Evolutionary conservation across 768 basidiomycete species (phyloP).

Genomic region (Tylopilus cervinicoccineus): DNA sequence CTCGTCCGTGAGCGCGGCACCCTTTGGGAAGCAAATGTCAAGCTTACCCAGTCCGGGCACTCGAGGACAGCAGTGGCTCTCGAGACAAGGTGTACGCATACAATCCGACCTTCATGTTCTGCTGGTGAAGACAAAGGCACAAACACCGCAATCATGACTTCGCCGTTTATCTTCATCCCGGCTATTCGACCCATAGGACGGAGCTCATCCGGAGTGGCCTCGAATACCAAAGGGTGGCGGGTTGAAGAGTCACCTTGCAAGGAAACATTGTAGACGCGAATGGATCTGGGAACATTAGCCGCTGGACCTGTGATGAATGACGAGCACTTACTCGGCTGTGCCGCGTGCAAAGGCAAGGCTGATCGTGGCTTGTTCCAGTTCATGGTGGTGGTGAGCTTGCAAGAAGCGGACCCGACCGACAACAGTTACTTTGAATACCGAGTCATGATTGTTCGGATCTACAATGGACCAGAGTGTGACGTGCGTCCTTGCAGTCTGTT

Average conservation of each 20-base stretch:
- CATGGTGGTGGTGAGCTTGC: constrained; percentile 28
- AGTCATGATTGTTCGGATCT: constrained; percentile 24
- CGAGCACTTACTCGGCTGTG: constrained; percentile 15
- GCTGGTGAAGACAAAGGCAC: not conserved
- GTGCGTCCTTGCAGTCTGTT: constrained; percentile 32
- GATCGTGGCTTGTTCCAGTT: constrained; percentile 19
- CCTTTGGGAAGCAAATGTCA: not conserved
- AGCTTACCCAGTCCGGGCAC: constrained; percentile 18
- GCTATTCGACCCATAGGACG: constrained; percentile 13
- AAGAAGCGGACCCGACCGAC: constrained; percentile 32
- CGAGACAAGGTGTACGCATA: constrained; percentile 20
- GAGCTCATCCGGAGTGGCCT: constrained; percentile 15
- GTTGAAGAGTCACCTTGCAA: constrained; percentile 4
- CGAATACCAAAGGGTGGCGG: constrained; percentile 12
- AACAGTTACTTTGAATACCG: constrained; percentile 28
- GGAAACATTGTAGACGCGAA: constrained; percentile 23
- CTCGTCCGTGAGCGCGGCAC: constrained; percentile 1
- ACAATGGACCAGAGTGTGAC: constrained; percentile 44
- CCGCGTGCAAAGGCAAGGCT: constrained; percentile 16
- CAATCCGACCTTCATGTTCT: constrained; percentile 7
- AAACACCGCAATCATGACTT: constrained; percentile 19
- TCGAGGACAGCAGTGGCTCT: constrained; percentile 9
- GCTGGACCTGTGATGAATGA: not conserved
- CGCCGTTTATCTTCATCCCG: constrained; percentile 20
- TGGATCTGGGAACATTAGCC: constrained; percentile 13